Conservation (phyloP, 495 filamentous ascomycete genomes). For the Podospora australis region DNA sequence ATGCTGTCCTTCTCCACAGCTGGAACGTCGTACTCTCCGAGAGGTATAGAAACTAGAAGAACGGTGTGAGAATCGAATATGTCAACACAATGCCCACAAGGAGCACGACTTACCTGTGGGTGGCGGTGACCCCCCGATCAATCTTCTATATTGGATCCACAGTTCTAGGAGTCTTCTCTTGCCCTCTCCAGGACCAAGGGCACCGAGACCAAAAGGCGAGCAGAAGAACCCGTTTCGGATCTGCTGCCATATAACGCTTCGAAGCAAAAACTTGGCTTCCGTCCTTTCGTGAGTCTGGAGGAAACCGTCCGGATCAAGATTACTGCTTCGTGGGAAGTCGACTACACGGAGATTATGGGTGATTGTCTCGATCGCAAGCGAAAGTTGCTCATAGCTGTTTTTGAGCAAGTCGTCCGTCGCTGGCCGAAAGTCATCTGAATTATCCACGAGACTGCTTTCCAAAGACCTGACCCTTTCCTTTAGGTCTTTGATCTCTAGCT, state of each 20-base stretch:
- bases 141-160: conserved; percentile 7
- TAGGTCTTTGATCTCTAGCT: conserved; percentile 1
- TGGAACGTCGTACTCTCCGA: too few relatives aligned
- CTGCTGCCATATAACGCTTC: conserved; percentile 16
- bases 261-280: conserved; percentile 13
- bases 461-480: conserved; percentile 10
- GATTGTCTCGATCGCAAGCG: conserved; percentile 15
- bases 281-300: conserved; percentile 6
- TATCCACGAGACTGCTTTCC: conserved; percentile 23
- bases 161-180: conserved; percentile 8
- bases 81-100: too few relatives aligned
- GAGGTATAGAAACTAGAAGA: neutral
- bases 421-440: conserved; percentile 23
- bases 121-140: neutral
- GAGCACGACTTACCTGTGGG: neutral
- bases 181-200: conserved; percentile 6
- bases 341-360: conserved; percentile 13
- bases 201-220: conserved; percentile 22
- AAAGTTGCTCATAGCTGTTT: conserved; percentile 20
- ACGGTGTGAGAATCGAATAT: neutral
- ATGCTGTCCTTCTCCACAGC: neutral
- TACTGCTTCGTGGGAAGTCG: neutral
- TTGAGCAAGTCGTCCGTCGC: conserved; percentile 29
- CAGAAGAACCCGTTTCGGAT: conserved; percentile 20
- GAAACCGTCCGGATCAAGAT: conserved; percentile 16